Evolutionary conservation across 23 red algal genomes (phyloP).

Genomic region (Agarophyton chilense): DNA sequence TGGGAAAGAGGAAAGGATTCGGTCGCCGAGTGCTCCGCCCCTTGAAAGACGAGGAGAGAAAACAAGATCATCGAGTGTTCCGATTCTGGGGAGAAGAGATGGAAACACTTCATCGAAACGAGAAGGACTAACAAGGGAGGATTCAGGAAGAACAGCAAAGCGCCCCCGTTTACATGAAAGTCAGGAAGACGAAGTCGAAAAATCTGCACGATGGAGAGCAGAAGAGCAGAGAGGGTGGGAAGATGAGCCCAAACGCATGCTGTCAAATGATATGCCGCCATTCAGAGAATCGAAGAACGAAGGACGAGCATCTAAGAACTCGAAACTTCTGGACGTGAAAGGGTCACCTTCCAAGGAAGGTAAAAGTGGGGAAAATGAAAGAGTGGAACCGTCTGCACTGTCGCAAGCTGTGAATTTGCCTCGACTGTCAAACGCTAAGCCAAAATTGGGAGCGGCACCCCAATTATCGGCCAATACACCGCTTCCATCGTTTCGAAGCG

Average conservation of each 20-base stretch:
- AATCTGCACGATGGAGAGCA: neutral
- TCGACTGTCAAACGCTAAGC: conserved; percentile 32
- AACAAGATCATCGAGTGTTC: neutral
- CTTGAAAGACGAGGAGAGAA: conserved; percentile 5
- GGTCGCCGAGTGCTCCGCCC: conserved; percentile 8
- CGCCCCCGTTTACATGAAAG: conserved; percentile 61
- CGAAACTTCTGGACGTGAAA: neutral
- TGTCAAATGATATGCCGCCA: conserved; percentile 12
- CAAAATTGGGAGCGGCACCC: conserved; percentile 27
- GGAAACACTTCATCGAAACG: conserved; percentile 6
- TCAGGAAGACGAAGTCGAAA: neutral
- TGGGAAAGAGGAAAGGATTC: conserved; percentile 13
- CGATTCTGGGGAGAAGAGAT: neutral
- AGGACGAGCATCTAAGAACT: neutral
- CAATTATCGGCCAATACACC: conserved; percentile 30
- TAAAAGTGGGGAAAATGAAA: neutral
- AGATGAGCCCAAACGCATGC: neutral
- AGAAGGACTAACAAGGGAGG: conserved; percentile 23
- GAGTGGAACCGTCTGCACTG: neutral
- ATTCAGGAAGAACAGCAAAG: conserved; percentile 56
- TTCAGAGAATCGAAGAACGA: conserved; percentile 6
- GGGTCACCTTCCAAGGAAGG: neutral
- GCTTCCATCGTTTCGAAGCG: conserved; percentile 57
- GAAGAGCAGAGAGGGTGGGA: neutral
- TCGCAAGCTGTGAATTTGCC: conserved; percentile 42